Percentiles rank a stretch among this genome's conserved stretches.
Conservation (phyloP, 2,329 filamentous ascomycete genomes). For the Blastomyces emzantsi region DNA sequence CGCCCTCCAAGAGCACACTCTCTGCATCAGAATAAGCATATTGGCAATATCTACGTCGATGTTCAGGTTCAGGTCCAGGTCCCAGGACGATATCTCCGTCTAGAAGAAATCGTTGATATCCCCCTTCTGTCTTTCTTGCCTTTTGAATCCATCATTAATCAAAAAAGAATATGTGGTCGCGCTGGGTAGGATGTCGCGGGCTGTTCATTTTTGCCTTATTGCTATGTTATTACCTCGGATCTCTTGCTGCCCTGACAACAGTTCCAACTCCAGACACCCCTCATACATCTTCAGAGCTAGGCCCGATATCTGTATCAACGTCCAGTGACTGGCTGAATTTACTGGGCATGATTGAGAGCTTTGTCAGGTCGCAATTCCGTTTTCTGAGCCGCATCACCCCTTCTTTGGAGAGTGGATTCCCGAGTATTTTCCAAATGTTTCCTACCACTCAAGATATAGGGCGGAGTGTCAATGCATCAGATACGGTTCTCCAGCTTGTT, state of each 20-base stretch:
- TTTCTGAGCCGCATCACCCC: neutral
- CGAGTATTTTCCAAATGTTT: slow-evolving; percentile 2
- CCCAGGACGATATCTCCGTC: neutral
- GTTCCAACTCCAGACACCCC: neutral
- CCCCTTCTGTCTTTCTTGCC: neutral
- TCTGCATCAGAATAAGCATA: neutral
- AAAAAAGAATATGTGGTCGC: neutral
- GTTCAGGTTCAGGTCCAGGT: neutral
- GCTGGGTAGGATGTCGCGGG: neutral
- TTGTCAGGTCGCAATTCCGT: slow-evolving; percentile 1
- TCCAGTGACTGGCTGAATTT: slow-evolving; percentile 2
- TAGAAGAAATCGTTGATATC: neutral
- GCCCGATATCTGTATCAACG: neutral
- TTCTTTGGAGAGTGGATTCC: neutral
- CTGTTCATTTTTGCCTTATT: neutral
- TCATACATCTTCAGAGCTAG: neutral
- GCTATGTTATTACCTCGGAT: neutral
- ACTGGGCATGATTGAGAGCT: slow-evolving; percentile 1
- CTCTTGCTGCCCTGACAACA: neutral
- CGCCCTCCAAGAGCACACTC: no score
- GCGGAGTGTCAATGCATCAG: slow-evolving; percentile 1
- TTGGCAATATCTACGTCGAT: neutral
- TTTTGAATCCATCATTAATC: neutral
- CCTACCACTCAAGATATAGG: slow-evolving; percentile 11
- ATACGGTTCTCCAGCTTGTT: neutral